Evolutionary conservation across 306 rosid genomes (phyloP).

Genomic region (Cucumis sativus): Cucumber_9930_V3 NC_026657.2:13280501-13281000

Average conservation of each 20-base stretch:
- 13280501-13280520: background rate
- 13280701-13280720: background rate
- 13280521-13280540: background rate
- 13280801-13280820: background rate
- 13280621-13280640: background rate
- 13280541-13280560: background rate
- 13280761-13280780: background rate
- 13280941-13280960: slow-evolving; percentile 67
- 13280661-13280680: background rate
- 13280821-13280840: background rate
- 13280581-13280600: background rate
- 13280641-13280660: background rate
- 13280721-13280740: background rate
- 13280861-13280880: slow-evolving; percentile 23
- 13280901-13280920: slow-evolving; percentile 66
- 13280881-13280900: slow-evolving; percentile 69
- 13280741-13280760: background rate
- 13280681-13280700: background rate
- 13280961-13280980: slow-evolving; percentile 66
- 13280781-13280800: background rate
- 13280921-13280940: slow-evolving; percentile 62
- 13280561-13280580: background rate
- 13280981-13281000: slow-evolving; percentile 78
- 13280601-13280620: background rate
- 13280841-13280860: background rate